phyloP scores from a whole-genome alignment of 345 rosid species.

The Acer saccharum region DNA sequence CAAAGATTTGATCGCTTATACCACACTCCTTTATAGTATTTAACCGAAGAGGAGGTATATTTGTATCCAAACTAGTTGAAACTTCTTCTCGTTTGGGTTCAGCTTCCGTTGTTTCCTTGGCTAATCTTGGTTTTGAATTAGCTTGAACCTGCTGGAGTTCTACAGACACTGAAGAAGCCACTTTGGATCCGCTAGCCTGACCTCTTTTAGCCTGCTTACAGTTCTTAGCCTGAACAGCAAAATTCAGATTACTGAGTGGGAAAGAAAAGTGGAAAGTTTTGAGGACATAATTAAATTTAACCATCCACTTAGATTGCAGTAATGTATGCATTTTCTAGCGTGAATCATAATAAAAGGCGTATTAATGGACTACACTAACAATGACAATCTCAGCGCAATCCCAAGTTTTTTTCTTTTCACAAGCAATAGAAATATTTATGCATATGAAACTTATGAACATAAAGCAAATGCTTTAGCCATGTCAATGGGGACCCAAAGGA shows the following conservation, averaged over 20 bases:
- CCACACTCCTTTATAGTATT: conserved; percentile 14
- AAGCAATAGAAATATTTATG: not conserved
- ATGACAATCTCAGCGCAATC: not conserved
- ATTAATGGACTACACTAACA: not conserved
- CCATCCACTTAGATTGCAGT: conserved; percentile 3
- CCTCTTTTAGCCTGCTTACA: conserved; percentile 46
- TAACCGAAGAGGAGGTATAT: conserved; percentile 19
- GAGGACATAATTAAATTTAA: not conserved
- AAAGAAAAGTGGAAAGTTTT: not conserved
- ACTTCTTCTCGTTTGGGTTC: conserved; percentile 22
- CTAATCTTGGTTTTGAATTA: conserved; percentile 17
- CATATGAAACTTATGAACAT: not conserved
- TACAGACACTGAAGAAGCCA: conserved; percentile 39
- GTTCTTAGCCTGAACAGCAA: conserved; percentile 50
- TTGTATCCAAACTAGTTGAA: conserved; percentile 24
- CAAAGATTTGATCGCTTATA: conserved; percentile 18
- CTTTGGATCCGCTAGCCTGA: conserved; percentile 39
- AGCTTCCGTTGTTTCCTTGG: conserved; percentile 12
- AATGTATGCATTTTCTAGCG: not conserved
- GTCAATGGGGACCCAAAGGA: not conserved
- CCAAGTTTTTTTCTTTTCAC: not conserved
- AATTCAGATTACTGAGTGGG: not conserved
- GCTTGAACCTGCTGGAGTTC: conserved; percentile 29
- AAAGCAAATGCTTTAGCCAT: not conserved
- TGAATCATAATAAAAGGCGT: not conserved